Evolutionary conservation across 768 basidiomycete species (phyloP).

Genomic region (Sarcodon aspratus): DNA sequence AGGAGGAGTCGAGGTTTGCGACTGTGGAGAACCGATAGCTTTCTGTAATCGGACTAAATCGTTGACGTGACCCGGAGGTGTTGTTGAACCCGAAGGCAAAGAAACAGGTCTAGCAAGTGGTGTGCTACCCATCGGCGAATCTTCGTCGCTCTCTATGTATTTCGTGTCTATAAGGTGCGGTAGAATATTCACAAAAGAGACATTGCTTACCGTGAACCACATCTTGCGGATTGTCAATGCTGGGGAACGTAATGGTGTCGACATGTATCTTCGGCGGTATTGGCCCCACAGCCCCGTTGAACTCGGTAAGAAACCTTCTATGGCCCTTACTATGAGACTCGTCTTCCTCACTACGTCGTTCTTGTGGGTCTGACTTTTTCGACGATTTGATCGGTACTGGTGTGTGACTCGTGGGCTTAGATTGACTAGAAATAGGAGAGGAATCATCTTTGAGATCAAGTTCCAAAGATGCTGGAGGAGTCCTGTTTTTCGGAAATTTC

Average conservation of each 20-base stretch:
- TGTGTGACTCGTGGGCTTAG: conserved; percentile 24
- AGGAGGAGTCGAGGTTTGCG: not conserved
- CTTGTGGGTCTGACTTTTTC: not conserved
- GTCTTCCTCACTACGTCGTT: not conserved
- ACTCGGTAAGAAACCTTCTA: conserved; percentile 16
- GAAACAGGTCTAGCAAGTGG: conserved; percentile 11
- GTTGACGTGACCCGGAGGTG: not conserved
- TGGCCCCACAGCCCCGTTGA: conserved; percentile 13
- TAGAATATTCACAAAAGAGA: not conserved
- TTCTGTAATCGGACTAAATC: not conserved
- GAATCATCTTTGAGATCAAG: not conserved
- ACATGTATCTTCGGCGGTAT: conserved; percentile 12
- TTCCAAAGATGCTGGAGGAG: not conserved
- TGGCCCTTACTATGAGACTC: conserved; percentile 9
- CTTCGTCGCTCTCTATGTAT: conserved; percentile 27
- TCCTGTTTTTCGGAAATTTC: not conserved
- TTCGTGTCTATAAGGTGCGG: not conserved
- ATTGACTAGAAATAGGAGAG: too few relatives aligned
- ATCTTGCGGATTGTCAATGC: not conserved
- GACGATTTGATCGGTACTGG: not conserved
- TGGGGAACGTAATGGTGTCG: not conserved
- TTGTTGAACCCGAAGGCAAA: conserved; percentile 7
- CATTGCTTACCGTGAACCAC: not conserved
- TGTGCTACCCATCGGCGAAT: conserved; percentile 10
- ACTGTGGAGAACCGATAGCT: not conserved